Evolutionary conservation across 1,284 basidiomycete species (phyloP).

Genomic region (Thecaphora thlaspeos): DNA sequence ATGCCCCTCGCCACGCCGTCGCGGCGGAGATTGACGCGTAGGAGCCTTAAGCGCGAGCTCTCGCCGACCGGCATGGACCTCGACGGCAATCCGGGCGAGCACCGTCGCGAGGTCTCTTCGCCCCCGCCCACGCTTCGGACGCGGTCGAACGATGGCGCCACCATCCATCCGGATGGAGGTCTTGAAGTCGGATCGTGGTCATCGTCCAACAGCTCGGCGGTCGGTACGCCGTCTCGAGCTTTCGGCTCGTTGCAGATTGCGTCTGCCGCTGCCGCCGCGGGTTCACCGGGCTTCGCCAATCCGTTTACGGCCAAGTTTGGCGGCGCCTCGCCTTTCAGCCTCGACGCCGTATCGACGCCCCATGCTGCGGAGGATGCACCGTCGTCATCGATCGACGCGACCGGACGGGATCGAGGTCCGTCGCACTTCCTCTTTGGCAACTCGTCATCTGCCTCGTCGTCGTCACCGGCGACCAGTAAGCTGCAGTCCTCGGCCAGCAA

Average conservation of each 20-base stretch:
- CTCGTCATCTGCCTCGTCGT: too few species aligned
- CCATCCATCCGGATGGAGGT: too few species aligned
- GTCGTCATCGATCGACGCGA: too few species aligned
- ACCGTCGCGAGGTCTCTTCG: slow-evolving; percentile 28
- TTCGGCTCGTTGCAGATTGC: slow-evolving; percentile 24
- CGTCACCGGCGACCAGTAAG: too few species aligned
- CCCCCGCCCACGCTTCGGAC: slow-evolving; percentile 38
- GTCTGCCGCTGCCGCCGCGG: not conserved
- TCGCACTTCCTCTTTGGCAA: too few species aligned
- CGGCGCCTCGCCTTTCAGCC: too few species aligned
- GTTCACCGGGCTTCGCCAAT: not conserved
- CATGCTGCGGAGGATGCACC: too few species aligned
- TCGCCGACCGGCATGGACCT: slow-evolving; percentile 45
- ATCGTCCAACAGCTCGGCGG: not conserved
- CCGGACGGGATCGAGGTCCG: too few species aligned
- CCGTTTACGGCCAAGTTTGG: not conserved
- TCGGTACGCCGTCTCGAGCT: slow-evolving; percentile 12
- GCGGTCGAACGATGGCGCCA: slow-evolving; percentile 21
- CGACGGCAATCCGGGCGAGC: slow-evolving; percentile 17
- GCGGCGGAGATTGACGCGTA: slow-evolving; percentile 9
- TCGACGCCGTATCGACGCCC: too few species aligned
- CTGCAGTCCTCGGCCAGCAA: too few species aligned
- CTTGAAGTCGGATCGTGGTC: slow-evolving; percentile 1
- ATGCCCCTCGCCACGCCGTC: slow-evolving; percentile 20
- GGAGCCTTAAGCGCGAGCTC: slow-evolving; percentile 44